Evolutionary conservation across 1,284 basidiomycete species (phyloP), one percentile per base, ranked within the genome.

Genomic region (Papiliotrema laurentii): DNA sequence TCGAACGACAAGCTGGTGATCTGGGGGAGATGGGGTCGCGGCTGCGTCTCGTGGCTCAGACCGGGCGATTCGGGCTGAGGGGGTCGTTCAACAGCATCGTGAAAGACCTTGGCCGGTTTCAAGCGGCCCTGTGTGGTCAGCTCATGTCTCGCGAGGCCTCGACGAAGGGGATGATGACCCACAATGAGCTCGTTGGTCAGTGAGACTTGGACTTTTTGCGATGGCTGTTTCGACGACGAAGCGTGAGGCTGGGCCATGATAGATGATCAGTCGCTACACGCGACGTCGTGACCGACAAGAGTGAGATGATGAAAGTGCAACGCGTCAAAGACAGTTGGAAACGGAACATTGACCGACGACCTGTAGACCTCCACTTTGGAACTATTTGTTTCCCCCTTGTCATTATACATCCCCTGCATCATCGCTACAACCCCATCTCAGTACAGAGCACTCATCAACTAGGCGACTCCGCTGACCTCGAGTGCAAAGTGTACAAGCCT

Each of bases 1-100:
- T 97, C 94, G 68, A 94, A 98, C 27, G 81, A 81, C 25, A 97
- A 79, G 11, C 89, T 87, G 0, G 90, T 96, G 44, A 96, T 87
- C 43, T 66, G 61, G 4, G 56, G 53, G 14, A 33, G 27, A 6
- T 26, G n/a, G 16, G 28, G 33, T 33, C 25, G 75, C 27, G 81
- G 80, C 2, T 55, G 50, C 24, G 60, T 54, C 9, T 58, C 47
- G 4, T 14, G 19, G 22, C 10, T 13, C 16, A 16, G 16, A 14
- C 22, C 26, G 5, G 40, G n/a, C 3, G 25, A n/a, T 22, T 27
- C 43, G 28, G 47, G 41, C 19, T 47, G 39, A 72, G 22, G 6
- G 10, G 69, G 50, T 18, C 79, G 75, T 55, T 89, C 87, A 34
- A 89, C 81, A 22, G 86, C 82, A 43, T 72, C 79, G 63, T 86